phyloP scores from a whole-genome alignment of 1,139 yeast genomes.

The Candida albicans region DNA sequence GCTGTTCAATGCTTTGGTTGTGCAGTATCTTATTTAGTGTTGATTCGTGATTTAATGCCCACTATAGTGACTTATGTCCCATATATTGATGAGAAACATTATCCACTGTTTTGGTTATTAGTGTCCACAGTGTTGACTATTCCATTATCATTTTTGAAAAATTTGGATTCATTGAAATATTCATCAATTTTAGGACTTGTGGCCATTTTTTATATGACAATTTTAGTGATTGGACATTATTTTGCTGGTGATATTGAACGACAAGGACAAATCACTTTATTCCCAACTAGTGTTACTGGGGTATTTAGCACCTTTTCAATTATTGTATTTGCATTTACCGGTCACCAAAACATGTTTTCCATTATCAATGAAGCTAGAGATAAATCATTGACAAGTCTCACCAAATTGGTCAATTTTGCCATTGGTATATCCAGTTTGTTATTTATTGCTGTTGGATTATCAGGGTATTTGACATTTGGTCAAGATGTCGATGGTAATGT shows the following conservation, averaged over 20 bases:
- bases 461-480: slow-evolving; percentile 50
- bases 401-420: slow-evolving; percentile 55
- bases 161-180: slow-evolving; percentile 46
- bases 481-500: slow-evolving; percentile 67
- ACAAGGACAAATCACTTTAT: slow-evolving; percentile 55
- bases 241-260: slow-evolving; percentile 45
- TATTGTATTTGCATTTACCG: slow-evolving; percentile 50
- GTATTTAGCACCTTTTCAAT: slow-evolving; percentile 61
- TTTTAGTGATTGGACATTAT: slow-evolving; percentile 38
- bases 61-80: slow-evolving; percentile 31
- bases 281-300: slow-evolving; percentile 60
- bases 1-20: slow-evolving; percentile 74
- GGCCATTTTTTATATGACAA: slow-evolving; percentile 41
- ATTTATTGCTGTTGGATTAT: slow-evolving; percentile 41
- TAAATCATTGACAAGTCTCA: slow-evolving; percentile 51
- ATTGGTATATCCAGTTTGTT: slow-evolving; percentile 39
- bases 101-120: slow-evolving; percentile 40
- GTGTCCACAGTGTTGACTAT: slow-evolving; percentile 36
- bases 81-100: slow-evolving; percentile 20
- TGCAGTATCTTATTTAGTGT: slow-evolving; percentile 45
- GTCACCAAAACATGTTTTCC: slow-evolving; percentile 53
- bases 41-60: slow-evolving; percentile 50
- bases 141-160: slow-evolving; percentile 44
- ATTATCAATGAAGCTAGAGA: slow-evolving; percentile 53
- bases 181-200: slow-evolving; percentile 43